Base-by-base conservation (phyloP, 1,284 basidiomycete genomes). In the Pseudozyma flocculosa region DNA sequence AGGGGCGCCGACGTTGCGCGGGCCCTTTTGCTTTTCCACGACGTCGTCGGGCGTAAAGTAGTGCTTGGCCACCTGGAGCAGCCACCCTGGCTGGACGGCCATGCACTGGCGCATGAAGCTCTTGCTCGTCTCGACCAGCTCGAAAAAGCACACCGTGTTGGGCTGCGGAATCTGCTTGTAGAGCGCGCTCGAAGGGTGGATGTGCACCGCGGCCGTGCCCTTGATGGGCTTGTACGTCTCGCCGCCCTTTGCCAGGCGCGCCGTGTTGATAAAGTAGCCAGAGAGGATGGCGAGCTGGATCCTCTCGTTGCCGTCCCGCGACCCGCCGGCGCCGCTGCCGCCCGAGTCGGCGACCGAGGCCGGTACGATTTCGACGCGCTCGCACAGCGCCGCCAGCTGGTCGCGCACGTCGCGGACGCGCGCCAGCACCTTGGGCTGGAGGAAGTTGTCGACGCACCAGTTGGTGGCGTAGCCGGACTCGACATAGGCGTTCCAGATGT, bases 401-500 rank as follows among this genome's bases (percentile, higher is more conserved):
- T 99, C 95, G 24, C 83, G 78, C 66, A 99, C 94, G 79, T 99
- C 95, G 42, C 95, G 86, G 0, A 95, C 94, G 22, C 95, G 85
- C 64, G 86, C 88, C 14, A 99, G 81, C 61, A 89, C 92, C 83
- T 98, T 98, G 83, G 90, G 93, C 80, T 98, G 95, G 47, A 99
- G 81, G 80, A 94, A 99, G 75, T 98, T 92, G 76, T 96, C 64
- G 43, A 68, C 40, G 45, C 70, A 72, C 19, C 67, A 76, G 40
- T 43, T 50, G 40, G 58, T 54, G 48, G 89, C 92, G 78, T 93
- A 98, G 73, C 90, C 91, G 36, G 90, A 90, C 71, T 98, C 93
- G 23, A 90, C 90, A 93, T 94, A 99, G 77, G 97, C 92, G 76
- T 96, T 90, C 88, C 92, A 98, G 8, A 97, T 91, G 76, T 96